Percentiles rank a stretch among this genome's conserved stretches.
phyloP scores from a whole-genome alignment of 2,329 filamentous ascomycete species.

The Claviceps lovelessii region DNA sequence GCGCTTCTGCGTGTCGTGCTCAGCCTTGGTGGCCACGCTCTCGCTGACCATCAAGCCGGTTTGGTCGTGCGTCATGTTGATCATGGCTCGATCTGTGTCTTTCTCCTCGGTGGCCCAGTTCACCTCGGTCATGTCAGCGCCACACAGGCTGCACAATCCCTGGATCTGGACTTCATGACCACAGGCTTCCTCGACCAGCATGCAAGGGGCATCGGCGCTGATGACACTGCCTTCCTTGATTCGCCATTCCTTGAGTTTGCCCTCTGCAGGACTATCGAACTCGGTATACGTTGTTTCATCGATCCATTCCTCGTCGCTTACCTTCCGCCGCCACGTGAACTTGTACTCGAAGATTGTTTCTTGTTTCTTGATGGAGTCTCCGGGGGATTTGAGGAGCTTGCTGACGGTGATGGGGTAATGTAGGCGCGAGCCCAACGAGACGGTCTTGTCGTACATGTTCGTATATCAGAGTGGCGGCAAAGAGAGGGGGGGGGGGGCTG shows the following conservation, averaged over 20 bases:
- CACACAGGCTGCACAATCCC: slow-evolving; percentile 81
- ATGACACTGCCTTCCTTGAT: slow-evolving; percentile 55
- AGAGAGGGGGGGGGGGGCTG: too few species aligned
- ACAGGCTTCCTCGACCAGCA: slow-evolving; percentile 82
- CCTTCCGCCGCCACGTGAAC: slow-evolving; percentile 64
- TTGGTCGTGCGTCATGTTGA: slow-evolving; percentile 92
- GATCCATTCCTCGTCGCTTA: slow-evolving; percentile 48
- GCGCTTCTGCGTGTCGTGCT: slow-evolving; percentile 74
- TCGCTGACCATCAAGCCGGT: slow-evolving; percentile 73
- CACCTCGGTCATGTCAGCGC: slow-evolving; percentile 87
- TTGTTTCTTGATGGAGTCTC: slow-evolving; percentile 61
- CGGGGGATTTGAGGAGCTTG: slow-evolving; percentile 61
- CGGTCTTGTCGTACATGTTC: slow-evolving; percentile 25
- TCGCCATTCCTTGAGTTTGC: slow-evolving; percentile 62
- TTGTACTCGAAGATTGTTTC: slow-evolving; percentile 75
- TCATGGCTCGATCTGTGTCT: slow-evolving; percentile 74
- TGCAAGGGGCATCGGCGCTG: slow-evolving; percentile 39
- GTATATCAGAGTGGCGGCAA: not conserved
- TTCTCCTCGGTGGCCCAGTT: slow-evolving; percentile 69
- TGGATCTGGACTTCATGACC: slow-evolving; percentile 82
- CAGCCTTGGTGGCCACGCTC: slow-evolving; percentile 63
- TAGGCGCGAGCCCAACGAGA: slow-evolving; percentile 47
- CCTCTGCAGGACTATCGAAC: slow-evolving; percentile 75
- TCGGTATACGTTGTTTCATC: slow-evolving; percentile 57
- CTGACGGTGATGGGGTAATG: slow-evolving; percentile 90